Base-by-base conservation (phyloP, 768 basidiomycete genomes). In the Fistulinella prunicolor region DNA sequence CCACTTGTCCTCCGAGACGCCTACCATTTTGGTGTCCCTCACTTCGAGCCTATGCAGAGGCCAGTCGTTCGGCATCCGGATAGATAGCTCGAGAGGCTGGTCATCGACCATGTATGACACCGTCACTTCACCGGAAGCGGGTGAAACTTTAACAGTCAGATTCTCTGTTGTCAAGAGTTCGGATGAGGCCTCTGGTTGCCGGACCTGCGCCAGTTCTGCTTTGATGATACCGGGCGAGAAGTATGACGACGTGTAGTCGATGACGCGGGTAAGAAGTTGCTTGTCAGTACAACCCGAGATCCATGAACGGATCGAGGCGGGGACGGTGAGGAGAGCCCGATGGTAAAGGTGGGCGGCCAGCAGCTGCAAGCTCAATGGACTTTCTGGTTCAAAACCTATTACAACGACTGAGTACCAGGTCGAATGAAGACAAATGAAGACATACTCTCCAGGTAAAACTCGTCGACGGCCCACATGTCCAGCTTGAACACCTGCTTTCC, bases 71-170 rank as follows among this genome's bases (percentile, higher is more conserved):
- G 96, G 96, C 23, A 98, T 82, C 57, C 84, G 81, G 52, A 98
- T 71, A 32, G 78, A 82, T 49, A 99, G 83, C 69, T 98, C 95
- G 55, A 99, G 79, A 42, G 84, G 79, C 62, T 98, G 91, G 37
- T 99, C 96, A 63, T 99, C 96, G 1, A 99, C 86, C 26, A 79
- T 72, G 61, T 95, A 99, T 16, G 80, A 77, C 9, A 86, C 91
- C 1, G 80, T 81, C 36, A 96, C 88, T 66, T 98, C 96, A 51
- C 85, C 83, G 20, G 83, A 78, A 2, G 79, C 78, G 28, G 66
- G 69, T 0, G 83, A 78, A 19, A 96, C 85, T 58, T 89, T 92
- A 66, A 98, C 72, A 9, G 78, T 79, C 49, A 97, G 70, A 50
- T 83, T 86, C 54, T 94, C 92, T 56, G 90, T 89, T 2, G 73